A percentile compares a stretch with the other conserved stretches of the same genome.
These are phyloP conservation scores for Fusarium pseudoanthophilum DNA, from an alignment of 2,329 filamentous ascomycete species.

Conservation along the genomic window DNA sequence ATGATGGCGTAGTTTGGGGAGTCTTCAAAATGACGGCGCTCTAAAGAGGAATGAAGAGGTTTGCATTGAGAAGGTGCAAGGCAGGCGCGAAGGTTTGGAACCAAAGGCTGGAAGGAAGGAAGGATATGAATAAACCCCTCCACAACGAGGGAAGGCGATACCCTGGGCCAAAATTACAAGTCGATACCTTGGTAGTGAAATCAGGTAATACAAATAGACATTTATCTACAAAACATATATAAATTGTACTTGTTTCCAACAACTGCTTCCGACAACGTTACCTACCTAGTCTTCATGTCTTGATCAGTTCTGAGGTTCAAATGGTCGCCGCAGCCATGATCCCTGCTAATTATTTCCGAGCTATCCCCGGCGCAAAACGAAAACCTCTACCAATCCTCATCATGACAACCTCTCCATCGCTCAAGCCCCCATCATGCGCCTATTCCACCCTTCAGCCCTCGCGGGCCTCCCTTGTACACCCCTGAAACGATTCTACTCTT, in stretches of 20 bases:
- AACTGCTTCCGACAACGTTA: not conserved
- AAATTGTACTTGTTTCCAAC: not conserved
- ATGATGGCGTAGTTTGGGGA: constrained; percentile 25
- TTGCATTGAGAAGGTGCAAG: constrained; percentile 16
- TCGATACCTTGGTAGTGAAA: constrained; percentile 13
- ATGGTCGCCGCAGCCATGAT: not conserved
- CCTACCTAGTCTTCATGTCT: not conserved
- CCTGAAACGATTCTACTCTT: constrained; percentile 40
- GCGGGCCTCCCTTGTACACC: not conserved
- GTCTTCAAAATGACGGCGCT: constrained; percentile 14
- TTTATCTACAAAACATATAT: not conserved
- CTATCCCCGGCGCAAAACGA: constrained; percentile 41
- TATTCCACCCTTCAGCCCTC: constrained; percentile 2
- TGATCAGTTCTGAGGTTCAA: not conserved
- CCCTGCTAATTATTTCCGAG: constrained; percentile 22
- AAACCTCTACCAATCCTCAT: constrained; percentile 26
- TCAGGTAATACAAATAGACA: constrained; percentile 29
- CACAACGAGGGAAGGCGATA: constrained; percentile 44
- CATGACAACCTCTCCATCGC: constrained; percentile 18
- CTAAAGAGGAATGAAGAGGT: constrained; percentile 2
- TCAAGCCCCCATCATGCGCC: constrained; percentile 30
- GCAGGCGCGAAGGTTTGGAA: not conserved
- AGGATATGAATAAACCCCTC: constrained; percentile 34
- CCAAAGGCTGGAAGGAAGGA: constrained; percentile 7
- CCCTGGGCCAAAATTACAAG: constrained; percentile 34